These are phyloP conservation scores for Chaetomium sp. DNA, from an alignment of 2,329 filamentous ascomycete genomes.

Conservation along the genomic window DNA sequence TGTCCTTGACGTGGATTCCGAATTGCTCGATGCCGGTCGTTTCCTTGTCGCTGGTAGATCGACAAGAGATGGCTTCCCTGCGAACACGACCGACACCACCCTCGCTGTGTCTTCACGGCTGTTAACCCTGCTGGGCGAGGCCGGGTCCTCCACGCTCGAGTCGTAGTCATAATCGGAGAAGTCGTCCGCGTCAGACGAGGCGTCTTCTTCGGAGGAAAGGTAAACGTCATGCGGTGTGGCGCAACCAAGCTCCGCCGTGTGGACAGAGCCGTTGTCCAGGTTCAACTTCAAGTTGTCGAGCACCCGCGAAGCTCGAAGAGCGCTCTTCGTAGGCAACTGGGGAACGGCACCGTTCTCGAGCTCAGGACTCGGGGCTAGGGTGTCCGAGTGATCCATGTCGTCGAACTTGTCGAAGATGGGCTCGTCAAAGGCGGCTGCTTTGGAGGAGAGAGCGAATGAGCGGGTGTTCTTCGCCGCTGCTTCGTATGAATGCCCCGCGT, in stretches of 20 bases:
- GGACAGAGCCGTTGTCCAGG: constrained; percentile 24
- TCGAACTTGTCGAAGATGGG: constrained; percentile 20
- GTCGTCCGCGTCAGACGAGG: constrained; percentile 55
- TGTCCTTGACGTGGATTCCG: constrained; percentile 27
- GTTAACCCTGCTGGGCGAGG: constrained; percentile 30
- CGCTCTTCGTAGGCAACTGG: constrained; percentile 45
- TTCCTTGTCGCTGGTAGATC: constrained; percentile 38
- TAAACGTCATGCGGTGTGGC: constrained; percentile 52
- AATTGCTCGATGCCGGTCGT: constrained; percentile 39
- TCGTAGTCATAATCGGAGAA: constrained; percentile 40
- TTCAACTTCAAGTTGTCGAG: constrained; percentile 34
- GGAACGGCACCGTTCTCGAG: constrained; percentile 26
- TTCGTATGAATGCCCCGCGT: neutral
- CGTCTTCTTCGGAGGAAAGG: constrained; percentile 60
- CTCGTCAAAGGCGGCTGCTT: constrained; percentile 14
- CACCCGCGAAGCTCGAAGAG: constrained; percentile 42
- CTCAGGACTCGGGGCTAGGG: constrained; percentile 16
- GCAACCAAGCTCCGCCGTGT: constrained; percentile 28
- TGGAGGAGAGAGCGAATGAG: constrained; percentile 11
- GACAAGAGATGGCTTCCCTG: constrained; percentile 53
- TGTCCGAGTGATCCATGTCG: constrained; percentile 20
- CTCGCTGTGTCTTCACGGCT: constrained; percentile 52
- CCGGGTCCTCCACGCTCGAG: constrained; percentile 27
- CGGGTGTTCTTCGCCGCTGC: neutral
- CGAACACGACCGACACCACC: constrained; percentile 52